Evolutionary conservation across 1,284 basidiomycete species (phyloP).

Genomic region (Boletus semigastroideus): DNA sequence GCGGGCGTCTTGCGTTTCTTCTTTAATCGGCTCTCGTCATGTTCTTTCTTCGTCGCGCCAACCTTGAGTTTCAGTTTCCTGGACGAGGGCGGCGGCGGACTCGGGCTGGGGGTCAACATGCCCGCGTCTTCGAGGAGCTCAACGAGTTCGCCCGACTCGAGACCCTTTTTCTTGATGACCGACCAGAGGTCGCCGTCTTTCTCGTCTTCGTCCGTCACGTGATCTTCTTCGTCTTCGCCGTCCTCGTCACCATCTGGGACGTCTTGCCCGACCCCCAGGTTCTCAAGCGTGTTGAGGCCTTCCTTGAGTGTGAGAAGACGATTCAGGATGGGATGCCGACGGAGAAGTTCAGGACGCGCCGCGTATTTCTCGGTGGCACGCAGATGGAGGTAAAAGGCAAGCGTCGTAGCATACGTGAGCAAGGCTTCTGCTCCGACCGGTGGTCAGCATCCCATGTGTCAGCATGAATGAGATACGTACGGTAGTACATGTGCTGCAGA

Average conservation of each 20-base stretch:
- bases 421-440: slow-evolving; percentile 65
- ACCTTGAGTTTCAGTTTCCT: slow-evolving; percentile 10
- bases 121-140: slow-evolving; percentile 55
- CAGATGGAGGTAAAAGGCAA: slow-evolving; percentile 93
- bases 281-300: slow-evolving; percentile 79
- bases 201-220: slow-evolving; percentile 16
- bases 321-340: slow-evolving; percentile 75
- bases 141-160: slow-evolving; percentile 56
- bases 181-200: slow-evolving; percentile 31
- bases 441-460: not conserved
- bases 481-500: slow-evolving; percentile 75
- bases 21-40: slow-evolving; percentile 27
- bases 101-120: not conserved
- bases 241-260: slow-evolving; percentile 48
- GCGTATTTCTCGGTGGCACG: slow-evolving; percentile 67
- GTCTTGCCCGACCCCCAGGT: slow-evolving; percentile 64
- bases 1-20: slow-evolving; percentile 42
- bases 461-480: slow-evolving; percentile 41
- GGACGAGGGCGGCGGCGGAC: slow-evolving; percentile 12
- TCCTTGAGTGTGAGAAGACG: slow-evolving; percentile 88
- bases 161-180: slow-evolving; percentile 27
- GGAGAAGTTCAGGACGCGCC: slow-evolving; percentile 61
- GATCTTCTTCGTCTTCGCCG: slow-evolving; percentile 32
- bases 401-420: slow-evolving; percentile 85
- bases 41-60: slow-evolving; percentile 8